phyloP scores from a whole-genome alignment of 2,329 filamentous ascomycete genomes.

The Pseudogymnoascus verrucosus region DNA sequence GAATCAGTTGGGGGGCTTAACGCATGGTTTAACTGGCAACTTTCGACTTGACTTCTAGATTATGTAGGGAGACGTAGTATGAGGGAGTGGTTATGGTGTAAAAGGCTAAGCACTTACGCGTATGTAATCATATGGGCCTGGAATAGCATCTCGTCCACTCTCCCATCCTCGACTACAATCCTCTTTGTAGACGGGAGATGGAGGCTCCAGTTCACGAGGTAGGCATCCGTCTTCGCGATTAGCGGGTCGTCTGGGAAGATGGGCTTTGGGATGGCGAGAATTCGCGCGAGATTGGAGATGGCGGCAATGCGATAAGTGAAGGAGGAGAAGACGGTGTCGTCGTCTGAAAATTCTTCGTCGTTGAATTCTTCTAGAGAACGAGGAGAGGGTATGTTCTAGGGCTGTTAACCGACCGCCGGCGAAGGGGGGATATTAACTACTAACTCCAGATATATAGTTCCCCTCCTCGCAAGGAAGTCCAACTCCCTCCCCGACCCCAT shows the following conservation, averaged over 20 bases:
- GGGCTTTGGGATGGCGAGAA: slow-evolving; percentile 52
- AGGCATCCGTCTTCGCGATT: slow-evolving; percentile 50
- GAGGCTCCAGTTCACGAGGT: slow-evolving; percentile 66
- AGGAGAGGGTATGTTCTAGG: slow-evolving; percentile 49
- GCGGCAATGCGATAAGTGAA: slow-evolving; percentile 80
- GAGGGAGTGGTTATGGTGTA: neutral
- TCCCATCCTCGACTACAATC: slow-evolving; percentile 59
- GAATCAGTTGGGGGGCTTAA: neutral
- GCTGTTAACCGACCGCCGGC: slow-evolving; percentile 26
- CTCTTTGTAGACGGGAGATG: slow-evolving; percentile 63
- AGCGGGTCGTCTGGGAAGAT: slow-evolving; percentile 42
- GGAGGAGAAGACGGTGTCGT: slow-evolving; percentile 69
- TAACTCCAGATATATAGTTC: slow-evolving; percentile 55
- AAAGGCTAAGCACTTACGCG: slow-evolving; percentile 22
- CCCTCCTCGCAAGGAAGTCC: slow-evolving; percentile 74
- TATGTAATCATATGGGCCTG: slow-evolving; percentile 76
- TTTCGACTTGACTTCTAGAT: neutral
- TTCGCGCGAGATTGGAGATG: slow-evolving; percentile 66
- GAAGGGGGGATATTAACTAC: slow-evolving; percentile 21
- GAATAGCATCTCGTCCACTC: slow-evolving; percentile 84
- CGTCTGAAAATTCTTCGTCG: slow-evolving; percentile 55
- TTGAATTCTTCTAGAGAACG: slow-evolving; percentile 69
- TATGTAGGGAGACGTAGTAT: neutral
- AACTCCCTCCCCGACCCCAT: slow-evolving; percentile 59
- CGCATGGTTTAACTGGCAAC: neutral